Conservation (phyloP, 2,329 filamentous ascomycete genomes). For the Ophiostoma sp. region DNA sequence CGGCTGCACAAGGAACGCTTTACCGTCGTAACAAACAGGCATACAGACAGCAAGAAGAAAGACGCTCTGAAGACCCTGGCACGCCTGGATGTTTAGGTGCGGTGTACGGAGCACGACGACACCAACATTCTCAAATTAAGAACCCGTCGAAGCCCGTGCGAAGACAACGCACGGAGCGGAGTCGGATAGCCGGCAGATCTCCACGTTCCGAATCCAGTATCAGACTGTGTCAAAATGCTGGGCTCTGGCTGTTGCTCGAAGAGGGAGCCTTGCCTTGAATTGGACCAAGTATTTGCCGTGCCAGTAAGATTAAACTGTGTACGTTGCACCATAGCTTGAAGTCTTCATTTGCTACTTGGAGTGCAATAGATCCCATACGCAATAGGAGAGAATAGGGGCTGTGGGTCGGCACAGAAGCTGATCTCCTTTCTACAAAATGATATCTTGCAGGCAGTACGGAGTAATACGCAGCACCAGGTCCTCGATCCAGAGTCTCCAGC, state of each 20-base stretch:
- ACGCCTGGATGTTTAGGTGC: too few relatives aligned
- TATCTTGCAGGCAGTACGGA: not conserved
- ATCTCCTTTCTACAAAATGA: too few relatives aligned
- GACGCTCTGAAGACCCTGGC: too few relatives aligned
- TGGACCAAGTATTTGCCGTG: not conserved
- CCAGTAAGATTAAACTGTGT: too few relatives aligned
- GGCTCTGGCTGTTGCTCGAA: not conserved
- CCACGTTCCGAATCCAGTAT: constrained; percentile 9
- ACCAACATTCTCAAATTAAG: too few relatives aligned
- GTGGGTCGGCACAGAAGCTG: not conserved
- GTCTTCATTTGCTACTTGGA: not conserved
- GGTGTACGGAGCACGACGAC: too few relatives aligned
- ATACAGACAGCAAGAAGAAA: too few relatives aligned
- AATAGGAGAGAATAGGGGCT: constrained; percentile 4
- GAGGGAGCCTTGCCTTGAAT: not conserved
- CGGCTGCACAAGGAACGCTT: too few relatives aligned
- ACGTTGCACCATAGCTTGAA: not conserved
- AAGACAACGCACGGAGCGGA: too few relatives aligned
- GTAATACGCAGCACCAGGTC: not conserved
- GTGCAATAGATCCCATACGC: not conserved
- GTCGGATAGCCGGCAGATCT: not conserved
- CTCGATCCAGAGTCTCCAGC: not conserved
- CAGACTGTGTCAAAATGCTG: not conserved
- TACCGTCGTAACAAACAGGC: too few relatives aligned
- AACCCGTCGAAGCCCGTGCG: too few relatives aligned